Percentiles rank a stretch among this genome's conserved stretches.
Evolutionary conservation across 495 filamentous ascomycete species (phyloP).

Genomic region (Achaetomiella virescens): DNA sequence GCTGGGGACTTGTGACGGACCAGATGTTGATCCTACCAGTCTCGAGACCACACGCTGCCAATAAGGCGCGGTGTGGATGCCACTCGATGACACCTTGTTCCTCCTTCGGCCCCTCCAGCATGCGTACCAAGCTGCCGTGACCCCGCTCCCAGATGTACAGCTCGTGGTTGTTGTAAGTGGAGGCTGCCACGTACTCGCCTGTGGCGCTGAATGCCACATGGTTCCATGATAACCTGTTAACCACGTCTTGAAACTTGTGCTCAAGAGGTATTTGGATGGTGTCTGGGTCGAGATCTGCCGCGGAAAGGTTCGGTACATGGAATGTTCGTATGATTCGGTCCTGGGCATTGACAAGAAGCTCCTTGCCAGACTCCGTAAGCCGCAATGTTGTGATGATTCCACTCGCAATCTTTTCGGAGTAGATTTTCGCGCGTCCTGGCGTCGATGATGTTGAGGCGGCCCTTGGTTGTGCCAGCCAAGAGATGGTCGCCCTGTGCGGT

Average conservation of each 20-base stretch:
- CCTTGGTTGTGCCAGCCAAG: slow-evolving; percentile 85
- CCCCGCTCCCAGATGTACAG: slow-evolving; percentile 97
- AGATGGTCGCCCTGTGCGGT: slow-evolving; percentile 79
- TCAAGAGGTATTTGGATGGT: slow-evolving; percentile 84
- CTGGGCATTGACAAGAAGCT: slow-evolving; percentile 81
- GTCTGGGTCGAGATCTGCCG: slow-evolving; percentile 53
- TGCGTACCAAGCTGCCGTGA: slow-evolving; percentile 89
- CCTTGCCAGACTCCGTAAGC: slow-evolving; percentile 72
- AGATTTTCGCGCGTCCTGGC: slow-evolving; percentile 69
- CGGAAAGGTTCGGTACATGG: slow-evolving; percentile 49
- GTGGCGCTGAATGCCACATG: slow-evolving; percentile 89
- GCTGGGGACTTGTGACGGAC: slow-evolving; percentile 85
- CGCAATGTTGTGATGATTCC: slow-evolving; percentile 87
- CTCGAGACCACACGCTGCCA: slow-evolving; percentile 87
- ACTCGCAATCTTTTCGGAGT: slow-evolving; percentile 77
- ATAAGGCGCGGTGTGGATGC: slow-evolving; percentile 83
- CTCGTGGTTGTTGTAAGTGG: slow-evolving; percentile 94
- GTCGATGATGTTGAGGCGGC: slow-evolving; percentile 91
- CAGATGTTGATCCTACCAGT: slow-evolving; percentile 85
- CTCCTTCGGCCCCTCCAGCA: slow-evolving; percentile 91
- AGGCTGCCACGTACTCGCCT: slow-evolving; percentile 87
- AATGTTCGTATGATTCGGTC: slow-evolving; percentile 91
- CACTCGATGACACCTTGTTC: slow-evolving; percentile 94
- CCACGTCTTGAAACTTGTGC: slow-evolving; percentile 97
- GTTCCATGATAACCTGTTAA: slow-evolving; percentile 92